Conservation (phyloP, 352 stramenopile genomes). For the Globisporangium barbulae region DNA sequence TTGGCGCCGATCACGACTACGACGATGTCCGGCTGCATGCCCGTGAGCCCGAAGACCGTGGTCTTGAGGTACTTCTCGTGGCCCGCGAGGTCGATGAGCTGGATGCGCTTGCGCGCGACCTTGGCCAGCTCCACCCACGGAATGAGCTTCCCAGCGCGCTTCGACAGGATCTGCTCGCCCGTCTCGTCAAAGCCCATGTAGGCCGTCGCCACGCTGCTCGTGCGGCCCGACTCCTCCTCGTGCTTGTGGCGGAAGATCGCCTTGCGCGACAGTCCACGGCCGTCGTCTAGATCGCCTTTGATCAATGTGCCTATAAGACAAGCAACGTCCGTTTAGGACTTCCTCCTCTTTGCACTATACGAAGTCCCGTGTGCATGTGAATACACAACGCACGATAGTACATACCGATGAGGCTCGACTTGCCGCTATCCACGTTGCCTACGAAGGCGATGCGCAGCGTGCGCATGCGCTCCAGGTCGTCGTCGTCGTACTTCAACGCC, state of each 20-base stretch:
- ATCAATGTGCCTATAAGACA: slow-evolving; percentile 80
- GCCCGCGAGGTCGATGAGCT: slow-evolving; percentile 87
- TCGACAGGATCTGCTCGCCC: slow-evolving; percentile 78
- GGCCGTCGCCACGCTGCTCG: slow-evolving; percentile 77
- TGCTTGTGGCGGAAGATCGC: slow-evolving; percentile 88
- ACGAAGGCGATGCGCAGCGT: slow-evolving; percentile 88
- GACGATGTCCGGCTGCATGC: slow-evolving; percentile 94
- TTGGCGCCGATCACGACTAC: slow-evolving; percentile 93
- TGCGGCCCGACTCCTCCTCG: slow-evolving; percentile 77
- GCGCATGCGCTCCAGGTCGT: slow-evolving; percentile 45
- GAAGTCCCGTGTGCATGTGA: no score
- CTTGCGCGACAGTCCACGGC: slow-evolving; percentile 83
- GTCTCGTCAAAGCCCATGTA: slow-evolving; percentile 79
- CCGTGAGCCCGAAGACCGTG: slow-evolving; percentile 98
- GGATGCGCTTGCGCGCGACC: slow-evolving; percentile 75
- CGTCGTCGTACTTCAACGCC: slow-evolving; percentile 10
- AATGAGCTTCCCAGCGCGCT: slow-evolving; percentile 65
- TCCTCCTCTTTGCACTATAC: not conserved
- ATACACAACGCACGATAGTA: not conserved
- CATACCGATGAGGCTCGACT: slow-evolving; percentile 89
- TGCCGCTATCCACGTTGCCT: slow-evolving; percentile 91
- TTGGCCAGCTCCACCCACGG: slow-evolving; percentile 81
- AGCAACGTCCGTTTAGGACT: not conserved
- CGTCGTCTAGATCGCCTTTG: slow-evolving; percentile 95
- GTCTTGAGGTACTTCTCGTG: slow-evolving; percentile 99